Percentiles rank a stretch among this genome's conserved stretches.
These are phyloP conservation scores for Kwoniella shivajii DNA, from an alignment of 1,284 basidiomycete species.

Conservation along the genomic window DNA sequence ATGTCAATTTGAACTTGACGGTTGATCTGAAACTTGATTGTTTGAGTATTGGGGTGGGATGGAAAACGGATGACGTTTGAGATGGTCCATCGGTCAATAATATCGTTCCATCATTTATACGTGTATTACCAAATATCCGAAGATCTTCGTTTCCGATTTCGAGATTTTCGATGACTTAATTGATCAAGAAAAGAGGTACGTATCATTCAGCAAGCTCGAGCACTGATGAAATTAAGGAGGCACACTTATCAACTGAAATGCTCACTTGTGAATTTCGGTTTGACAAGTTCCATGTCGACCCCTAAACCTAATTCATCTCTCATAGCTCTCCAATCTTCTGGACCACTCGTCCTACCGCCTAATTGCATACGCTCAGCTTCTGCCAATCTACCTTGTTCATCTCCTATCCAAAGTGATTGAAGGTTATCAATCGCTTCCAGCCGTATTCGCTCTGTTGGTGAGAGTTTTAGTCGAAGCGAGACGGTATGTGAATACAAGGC, in stretches of 20 bases:
- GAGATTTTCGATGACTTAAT: slow-evolving; percentile 4
- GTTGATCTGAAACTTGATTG: slow-evolving; percentile 16
- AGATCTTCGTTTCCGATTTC: slow-evolving; percentile 6
- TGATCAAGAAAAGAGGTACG: too few species aligned
- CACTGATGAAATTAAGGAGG: not conserved
- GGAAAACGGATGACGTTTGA: slow-evolving; percentile 37
- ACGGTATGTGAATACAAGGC: slow-evolving; percentile 31
- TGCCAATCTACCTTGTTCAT: slow-evolving; percentile 32
- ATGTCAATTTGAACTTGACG: slow-evolving; percentile 35
- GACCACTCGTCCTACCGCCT: slow-evolving; percentile 51
- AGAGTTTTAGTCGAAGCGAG: slow-evolving; percentile 13
- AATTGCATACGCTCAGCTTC: slow-evolving; percentile 40
- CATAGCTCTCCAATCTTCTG: slow-evolving; percentile 54
- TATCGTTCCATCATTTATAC: slow-evolving; percentile 3
- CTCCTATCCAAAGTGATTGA: slow-evolving; percentile 43
- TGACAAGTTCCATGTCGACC: not conserved
- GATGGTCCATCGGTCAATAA: slow-evolving; percentile 25
- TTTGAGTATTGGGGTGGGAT: slow-evolving; percentile 13
- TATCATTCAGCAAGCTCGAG: not conserved
- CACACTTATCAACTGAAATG: not conserved
- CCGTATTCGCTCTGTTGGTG: slow-evolving; percentile 15
- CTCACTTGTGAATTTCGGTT: slow-evolving; percentile 23
- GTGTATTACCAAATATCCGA: slow-evolving; percentile 24
- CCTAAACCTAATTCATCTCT: slow-evolving; percentile 51
- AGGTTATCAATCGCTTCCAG: slow-evolving; percentile 43